These are phyloP conservation scores for Fusarium pininemorale DNA, from an alignment of 2,329 filamentous ascomycete species.

Conservation along the genomic window DNA sequence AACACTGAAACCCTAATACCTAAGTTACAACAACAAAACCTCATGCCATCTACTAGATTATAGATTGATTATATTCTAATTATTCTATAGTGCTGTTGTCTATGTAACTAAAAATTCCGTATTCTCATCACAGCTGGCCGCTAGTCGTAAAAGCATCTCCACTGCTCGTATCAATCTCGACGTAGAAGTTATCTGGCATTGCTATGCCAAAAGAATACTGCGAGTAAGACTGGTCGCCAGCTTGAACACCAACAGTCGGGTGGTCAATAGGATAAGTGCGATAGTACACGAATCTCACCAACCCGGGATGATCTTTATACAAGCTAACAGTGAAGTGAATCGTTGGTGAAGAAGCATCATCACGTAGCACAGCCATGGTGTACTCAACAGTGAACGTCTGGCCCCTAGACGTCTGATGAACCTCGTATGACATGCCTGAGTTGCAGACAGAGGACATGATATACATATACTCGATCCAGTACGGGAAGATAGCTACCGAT, in stretches of 20 bases:
- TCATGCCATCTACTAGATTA: too few species aligned
- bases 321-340: background rate
- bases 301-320: background rate
- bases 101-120: rapidly evolving
- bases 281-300: background rate
- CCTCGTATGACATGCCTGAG: background rate
- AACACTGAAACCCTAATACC: background rate
- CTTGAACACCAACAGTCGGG: background rate
- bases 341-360: too few species aligned
- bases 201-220: background rate
- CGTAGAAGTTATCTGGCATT: background rate
- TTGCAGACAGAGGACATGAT: background rate
- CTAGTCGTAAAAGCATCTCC: rapidly evolving
- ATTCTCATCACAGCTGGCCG: background rate
- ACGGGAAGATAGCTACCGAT: rapidly evolving
- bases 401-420: background rate
- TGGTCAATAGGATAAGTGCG: rapidly evolving
- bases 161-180: background rate
- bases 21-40: background rate
- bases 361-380: too few species aligned
- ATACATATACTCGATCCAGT: background rate
- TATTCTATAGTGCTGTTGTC: background rate
- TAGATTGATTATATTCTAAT: background rate
- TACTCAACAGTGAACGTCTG: background rate
- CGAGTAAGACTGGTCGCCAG: background rate